Evolutionary conservation across 495 filamentous ascomycete genomes (phyloP).

Genomic region (Trichodelitschia bisporula): DNA sequence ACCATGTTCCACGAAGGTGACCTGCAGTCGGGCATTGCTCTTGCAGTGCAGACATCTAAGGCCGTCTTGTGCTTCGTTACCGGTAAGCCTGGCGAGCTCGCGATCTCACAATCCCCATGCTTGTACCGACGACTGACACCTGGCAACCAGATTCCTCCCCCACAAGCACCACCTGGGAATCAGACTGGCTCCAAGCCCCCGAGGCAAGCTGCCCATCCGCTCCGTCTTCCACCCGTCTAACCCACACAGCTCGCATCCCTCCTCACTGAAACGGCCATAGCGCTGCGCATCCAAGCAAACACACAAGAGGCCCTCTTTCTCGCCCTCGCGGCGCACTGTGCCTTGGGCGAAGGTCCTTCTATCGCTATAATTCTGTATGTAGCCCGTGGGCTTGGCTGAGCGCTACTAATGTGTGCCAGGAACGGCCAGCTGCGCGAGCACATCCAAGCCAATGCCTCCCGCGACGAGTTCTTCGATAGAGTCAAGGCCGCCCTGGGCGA

Average conservation of each 20-base stretch:
- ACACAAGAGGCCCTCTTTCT: constrained; percentile 62
- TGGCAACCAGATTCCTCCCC: background rate
- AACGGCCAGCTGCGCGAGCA: constrained; percentile 9
- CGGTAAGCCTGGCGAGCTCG: constrained; percentile 17
- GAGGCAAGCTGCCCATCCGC: constrained; percentile 19
- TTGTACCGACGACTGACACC: background rate
- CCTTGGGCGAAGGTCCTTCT: constrained; percentile 51
- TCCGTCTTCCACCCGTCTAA: background rate
- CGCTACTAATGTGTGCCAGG: constrained; percentile 1
- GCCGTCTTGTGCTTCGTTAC: constrained; percentile 44
- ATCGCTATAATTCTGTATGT: constrained; percentile 56
- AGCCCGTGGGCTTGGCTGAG: constrained; percentile 6
- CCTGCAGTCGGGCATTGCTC: constrained; percentile 51
- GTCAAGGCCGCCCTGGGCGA: too few relatives aligned
- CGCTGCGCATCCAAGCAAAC: constrained; percentile 40
- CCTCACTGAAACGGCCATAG: constrained; percentile 32
- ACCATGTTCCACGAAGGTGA: constrained; percentile 59
- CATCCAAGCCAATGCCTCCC: background rate
- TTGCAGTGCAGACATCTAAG: constrained; percentile 41
- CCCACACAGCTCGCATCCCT: constrained; percentile 18
- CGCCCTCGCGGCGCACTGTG: too few relatives aligned
- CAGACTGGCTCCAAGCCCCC: constrained; percentile 38
- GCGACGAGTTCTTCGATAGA: background rate
- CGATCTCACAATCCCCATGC: background rate
- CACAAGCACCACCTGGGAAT: constrained; percentile 46